These are phyloP conservation scores for Botryobasidium botryosum DNA, from an alignment of 768 basidiomycete genomes.

Conservation along the genomic window DNA sequence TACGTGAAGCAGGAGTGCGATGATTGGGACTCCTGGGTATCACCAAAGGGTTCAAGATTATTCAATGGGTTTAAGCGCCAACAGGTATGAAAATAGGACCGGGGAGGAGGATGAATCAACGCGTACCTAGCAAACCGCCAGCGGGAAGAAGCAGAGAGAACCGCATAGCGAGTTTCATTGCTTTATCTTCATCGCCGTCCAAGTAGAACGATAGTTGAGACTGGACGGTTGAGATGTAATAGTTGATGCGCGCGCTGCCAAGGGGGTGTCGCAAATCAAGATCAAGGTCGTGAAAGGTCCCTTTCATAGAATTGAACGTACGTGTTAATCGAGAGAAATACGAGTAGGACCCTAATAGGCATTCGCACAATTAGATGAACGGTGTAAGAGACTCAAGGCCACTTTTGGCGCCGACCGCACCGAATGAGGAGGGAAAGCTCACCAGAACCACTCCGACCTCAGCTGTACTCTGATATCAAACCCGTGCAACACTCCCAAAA, in stretches of 20 bases:
- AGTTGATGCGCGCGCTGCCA: conserved; percentile 19
- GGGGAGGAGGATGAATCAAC: neutral
- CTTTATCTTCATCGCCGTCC: conserved; percentile 13
- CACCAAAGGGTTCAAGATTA: conserved; percentile 8
- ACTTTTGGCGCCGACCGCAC: too few species aligned
- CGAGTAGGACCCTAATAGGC: too few species aligned
- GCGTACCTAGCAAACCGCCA: conserved; percentile 20
- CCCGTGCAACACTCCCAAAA: too few species aligned
- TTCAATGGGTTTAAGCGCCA: neutral
- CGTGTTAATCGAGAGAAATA: conserved; percentile 22
- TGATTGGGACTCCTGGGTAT: conserved; percentile 8
- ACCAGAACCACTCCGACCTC: too few species aligned
- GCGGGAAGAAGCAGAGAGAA: conserved; percentile 24
- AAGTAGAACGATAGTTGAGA: conserved; percentile 21
- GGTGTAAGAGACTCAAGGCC: too few species aligned
- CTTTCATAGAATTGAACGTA: conserved; percentile 7
- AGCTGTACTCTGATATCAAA: too few species aligned
- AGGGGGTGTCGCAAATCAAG: neutral
- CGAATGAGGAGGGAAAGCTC: too few species aligned
- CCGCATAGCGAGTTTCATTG: conserved; percentile 18
- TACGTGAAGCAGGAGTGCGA: conserved; percentile 11
- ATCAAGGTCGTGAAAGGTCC: too few species aligned
- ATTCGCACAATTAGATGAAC: too few species aligned
- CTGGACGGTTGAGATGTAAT: conserved; percentile 20
- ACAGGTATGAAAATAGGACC: neutral